Base-by-base conservation (phyloP, 1,139 yeast species). In the Yamadazyma dendronema region DNA sequence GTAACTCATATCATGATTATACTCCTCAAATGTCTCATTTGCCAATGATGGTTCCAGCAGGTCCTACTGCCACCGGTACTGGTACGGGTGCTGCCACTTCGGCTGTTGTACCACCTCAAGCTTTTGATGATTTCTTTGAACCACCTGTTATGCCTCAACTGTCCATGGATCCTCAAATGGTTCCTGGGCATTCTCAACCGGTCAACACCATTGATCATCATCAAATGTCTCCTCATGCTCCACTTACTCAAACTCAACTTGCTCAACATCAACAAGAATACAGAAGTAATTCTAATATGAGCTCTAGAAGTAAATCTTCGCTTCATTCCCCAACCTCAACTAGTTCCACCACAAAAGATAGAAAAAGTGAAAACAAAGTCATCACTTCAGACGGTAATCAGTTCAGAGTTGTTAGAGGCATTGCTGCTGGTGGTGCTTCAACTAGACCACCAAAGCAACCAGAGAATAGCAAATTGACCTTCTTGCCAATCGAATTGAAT, bases 371-470 rank as follows among this genome's bases (percentile, higher is more conserved):
- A 17, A 47, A 46, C 24, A 48, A 48, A 24, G 41, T 47, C 30
- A 41, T 48, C 10, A 47, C 51, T 4, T 41, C 46, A 8, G 39
- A 39, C 14, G 36, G 32, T 11, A 41, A 45, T 17, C 17, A 31
- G 8, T 75, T 65, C 48, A 61, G 74, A 29, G 72, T 79, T 2
- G 63, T 77, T 15, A 62, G 84, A 43, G 84, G 84, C 7, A 62
- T 77, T 11, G 73, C 78, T 23, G 78, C 82, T 4, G 83, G 84
- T 14, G 83, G 83, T 1, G 62, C 76, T 27, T 63, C 70, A 16
- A 74, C 81, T 2, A 65, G 75, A 41, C 83, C 83, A 1, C 84
- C 84, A 13, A 73, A 68, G 43, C 61, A 62, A 28, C 56, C 65
- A 2, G 52, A 59, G 2, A 59, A 60, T 27, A 57, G 64, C 38